A percentile compares a stretch with the other conserved stretches of the same genome.
These are phyloP conservation scores for Inonotus hispidus DNA, from an alignment of 1,284 basidiomycete genomes.

Conservation along the genomic window DNA sequence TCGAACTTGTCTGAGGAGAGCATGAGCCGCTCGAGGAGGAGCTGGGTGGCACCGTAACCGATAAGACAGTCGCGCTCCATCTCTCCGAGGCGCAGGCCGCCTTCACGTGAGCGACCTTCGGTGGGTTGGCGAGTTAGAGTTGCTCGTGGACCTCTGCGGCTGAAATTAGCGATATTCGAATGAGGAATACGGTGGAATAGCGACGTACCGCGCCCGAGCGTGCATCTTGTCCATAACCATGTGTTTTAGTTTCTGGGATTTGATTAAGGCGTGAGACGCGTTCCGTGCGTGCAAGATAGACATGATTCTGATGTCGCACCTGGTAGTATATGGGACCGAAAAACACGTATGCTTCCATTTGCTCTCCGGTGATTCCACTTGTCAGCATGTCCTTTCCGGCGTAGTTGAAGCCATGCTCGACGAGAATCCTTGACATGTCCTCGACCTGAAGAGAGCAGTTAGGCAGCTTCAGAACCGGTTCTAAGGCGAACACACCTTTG, in stretches of 20 bases:
- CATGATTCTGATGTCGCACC: constrained; percentile 35
- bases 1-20: constrained; percentile 97
- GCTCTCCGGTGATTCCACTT: constrained; percentile 95
- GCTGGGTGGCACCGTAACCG: constrained; percentile 94
- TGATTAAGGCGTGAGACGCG: constrained; percentile 15
- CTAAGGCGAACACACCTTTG: constrained; percentile 57
- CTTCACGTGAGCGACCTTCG: constrained; percentile 96
- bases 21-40: constrained; percentile 95
- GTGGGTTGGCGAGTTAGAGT: constrained; percentile 97
- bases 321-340: constrained; percentile 99
- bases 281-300: constrained; percentile 3
- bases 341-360: constrained; percentile 95
- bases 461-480: constrained; percentile 16
- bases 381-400: constrained; percentile 98
- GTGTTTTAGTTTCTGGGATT: constrained; percentile 84
- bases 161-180: not conserved
- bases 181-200: not conserved
- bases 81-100: constrained; percentile 94
- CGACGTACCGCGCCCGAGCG: constrained; percentile 77
- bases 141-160: constrained; percentile 83
- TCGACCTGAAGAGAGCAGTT: constrained; percentile 59
- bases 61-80: constrained; percentile 99
- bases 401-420: constrained; percentile 96
- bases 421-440: constrained; percentile 94
- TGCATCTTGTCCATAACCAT: constrained; percentile 99